Conservation (phyloP, 2,329 filamentous ascomycete species). For the Setomelanomma holmii region DNA sequence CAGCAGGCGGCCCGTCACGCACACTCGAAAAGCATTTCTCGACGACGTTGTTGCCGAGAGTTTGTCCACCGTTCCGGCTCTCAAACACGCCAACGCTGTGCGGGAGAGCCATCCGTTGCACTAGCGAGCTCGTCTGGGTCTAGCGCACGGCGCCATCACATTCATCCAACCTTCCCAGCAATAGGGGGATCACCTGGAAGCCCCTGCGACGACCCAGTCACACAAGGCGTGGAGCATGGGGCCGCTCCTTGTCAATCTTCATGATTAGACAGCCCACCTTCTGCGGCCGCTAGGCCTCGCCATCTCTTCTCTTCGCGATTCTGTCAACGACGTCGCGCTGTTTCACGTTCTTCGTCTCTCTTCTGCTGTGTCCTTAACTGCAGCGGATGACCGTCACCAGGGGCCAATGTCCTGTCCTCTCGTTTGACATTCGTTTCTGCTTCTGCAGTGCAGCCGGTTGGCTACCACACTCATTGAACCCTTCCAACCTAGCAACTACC, state of each 20-base stretch:
- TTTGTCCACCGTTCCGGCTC: constrained; percentile 9
- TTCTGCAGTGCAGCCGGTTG: constrained; percentile 27
- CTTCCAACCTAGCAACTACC: constrained; percentile 14
- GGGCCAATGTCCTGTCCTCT: constrained; percentile 43
- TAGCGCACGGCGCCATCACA: constrained; percentile 30
- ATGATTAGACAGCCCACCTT: constrained; percentile 27
- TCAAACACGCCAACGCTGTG: constrained; percentile 23
- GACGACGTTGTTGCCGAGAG: constrained; percentile 2
- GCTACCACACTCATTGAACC: constrained; percentile 38
- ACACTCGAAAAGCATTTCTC: not conserved
- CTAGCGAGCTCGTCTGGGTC: constrained; percentile 4
- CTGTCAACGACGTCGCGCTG: constrained; percentile 29
- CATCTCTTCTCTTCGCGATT: constrained; percentile 37
- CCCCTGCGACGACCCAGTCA: constrained; percentile 37
- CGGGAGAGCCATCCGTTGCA: constrained; percentile 2
- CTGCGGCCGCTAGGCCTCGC: constrained; percentile 36
- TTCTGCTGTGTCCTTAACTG: constrained; percentile 31
- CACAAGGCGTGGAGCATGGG: constrained; percentile 33
- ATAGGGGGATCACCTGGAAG: constrained; percentile 39
- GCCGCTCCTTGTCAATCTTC: constrained; percentile 33
- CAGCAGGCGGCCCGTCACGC: constrained; percentile 2
- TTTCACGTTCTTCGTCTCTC: constrained; percentile 40
- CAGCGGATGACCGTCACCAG: constrained; percentile 25
- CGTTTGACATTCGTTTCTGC: constrained; percentile 45
- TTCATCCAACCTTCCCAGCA: constrained; percentile 28